Evolutionary conservation across 164 flowering plant species (phyloP).

Genomic region (Aristolochia fimbriata): DNA sequence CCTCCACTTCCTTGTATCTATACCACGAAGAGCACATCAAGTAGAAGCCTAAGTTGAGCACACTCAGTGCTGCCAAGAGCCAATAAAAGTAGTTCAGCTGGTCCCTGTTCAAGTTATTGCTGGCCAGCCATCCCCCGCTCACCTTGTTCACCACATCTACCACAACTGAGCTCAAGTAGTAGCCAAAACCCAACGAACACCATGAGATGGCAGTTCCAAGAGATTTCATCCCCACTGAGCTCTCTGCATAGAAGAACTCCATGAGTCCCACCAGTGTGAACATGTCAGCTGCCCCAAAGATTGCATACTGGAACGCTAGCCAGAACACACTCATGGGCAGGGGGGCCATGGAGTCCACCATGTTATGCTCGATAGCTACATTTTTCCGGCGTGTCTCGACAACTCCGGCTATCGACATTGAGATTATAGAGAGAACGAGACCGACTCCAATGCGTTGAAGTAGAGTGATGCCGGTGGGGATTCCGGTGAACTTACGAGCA

Average conservation of each 20-base stretch:
- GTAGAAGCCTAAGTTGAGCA: slow-evolving; percentile 46
- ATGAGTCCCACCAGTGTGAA: slow-evolving; percentile 58
- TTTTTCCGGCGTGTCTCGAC: slow-evolving; percentile 43
- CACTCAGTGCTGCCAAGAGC: slow-evolving; percentile 45
- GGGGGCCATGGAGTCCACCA: slow-evolving; percentile 40
- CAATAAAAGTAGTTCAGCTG: slow-evolving; percentile 58
- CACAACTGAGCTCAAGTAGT: slow-evolving; percentile 45
- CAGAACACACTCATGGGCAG: slow-evolving; percentile 57
- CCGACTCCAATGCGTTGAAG: slow-evolving; percentile 62
- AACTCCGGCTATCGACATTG: slow-evolving; percentile 52
- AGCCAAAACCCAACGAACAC: slow-evolving; percentile 61
- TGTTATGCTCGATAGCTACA: slow-evolving; percentile 35
- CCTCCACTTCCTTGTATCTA: slow-evolving; percentile 41
- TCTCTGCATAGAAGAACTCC: slow-evolving; percentile 64
- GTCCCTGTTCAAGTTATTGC: slow-evolving; percentile 52
- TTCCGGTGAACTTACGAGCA: slow-evolving; percentile 44
- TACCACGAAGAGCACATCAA: slow-evolving; percentile 63
- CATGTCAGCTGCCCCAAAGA: slow-evolving; percentile 66
- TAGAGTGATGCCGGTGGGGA: slow-evolving; percentile 53
- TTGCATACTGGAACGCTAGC: slow-evolving; percentile 49
- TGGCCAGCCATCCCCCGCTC: slow-evolving; percentile 64
- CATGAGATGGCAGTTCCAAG: slow-evolving; percentile 49
- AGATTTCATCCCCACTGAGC: slow-evolving; percentile 58
- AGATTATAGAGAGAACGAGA: slow-evolving; percentile 43
- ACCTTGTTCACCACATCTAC: slow-evolving; percentile 55